Evolutionary conservation across 1,139 yeast species (phyloP), one percentile per base, ranked within the genome.

Genomic region (Nakaseomyces delphensis): DNA sequence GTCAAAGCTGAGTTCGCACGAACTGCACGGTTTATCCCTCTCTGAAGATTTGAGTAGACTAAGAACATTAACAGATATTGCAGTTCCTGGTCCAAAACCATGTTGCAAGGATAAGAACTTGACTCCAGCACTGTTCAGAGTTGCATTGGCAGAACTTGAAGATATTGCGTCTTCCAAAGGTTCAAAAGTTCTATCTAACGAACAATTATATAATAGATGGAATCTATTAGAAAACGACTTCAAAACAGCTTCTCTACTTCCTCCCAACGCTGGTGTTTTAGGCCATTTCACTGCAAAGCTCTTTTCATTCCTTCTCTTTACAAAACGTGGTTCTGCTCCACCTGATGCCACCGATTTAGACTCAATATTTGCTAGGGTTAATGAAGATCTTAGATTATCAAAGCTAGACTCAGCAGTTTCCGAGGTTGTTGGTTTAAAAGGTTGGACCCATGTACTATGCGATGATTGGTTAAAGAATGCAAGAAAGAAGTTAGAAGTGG

Each of bases 231-330:
- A 76, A 16, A 95, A 95, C 15, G 95, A 89, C 65, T 77, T 91
- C 59, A 80, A 95, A 64, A 78, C 87, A 23, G 91, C 95, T 8
- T 80, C 96, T 10, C 67, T 87, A 54, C 74, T 85, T 49, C 97
- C 97, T 41, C 95, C 94, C 54, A 84, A 89, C 61, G 95, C 98
- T 25, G 98, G 98, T 56, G 75, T 91, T 46, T 75, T 91, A 55
- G 97, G 96, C 36, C 96, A 91, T 64, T 64, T 87, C 42, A 74
- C 94, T 8, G 89, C 97, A 11, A 67, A 74, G 49, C 45, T 86
- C 8, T 84, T 89, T 59, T 83, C 95, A 39, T 76, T 76, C 56
- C 73, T 89, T 46, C 71, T 91, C 56, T 71, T 86, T 55, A 62
- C 73, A 39, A 81, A 80, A 62, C 60, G 67, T 38, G 89, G 87